phyloP scores from a whole-genome alignment of 1,284 basidiomycete genomes.

The Phellopilus nigrolimitatus region DNA sequence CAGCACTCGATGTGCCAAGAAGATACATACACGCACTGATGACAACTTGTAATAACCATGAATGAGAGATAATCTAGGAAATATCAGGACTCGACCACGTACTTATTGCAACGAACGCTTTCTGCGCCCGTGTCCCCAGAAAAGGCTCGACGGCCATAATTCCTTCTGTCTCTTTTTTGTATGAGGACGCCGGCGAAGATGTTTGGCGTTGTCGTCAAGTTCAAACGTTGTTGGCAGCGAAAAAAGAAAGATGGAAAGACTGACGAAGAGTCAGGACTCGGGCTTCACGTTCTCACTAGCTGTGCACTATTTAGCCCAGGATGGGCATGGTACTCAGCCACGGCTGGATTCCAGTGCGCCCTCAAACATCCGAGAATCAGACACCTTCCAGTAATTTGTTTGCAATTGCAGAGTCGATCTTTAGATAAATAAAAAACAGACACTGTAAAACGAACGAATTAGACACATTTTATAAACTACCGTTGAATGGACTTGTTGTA shows the following conservation, averaged over 20 bases:
- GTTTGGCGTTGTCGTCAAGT: not conserved
- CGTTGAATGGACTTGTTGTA: no score
- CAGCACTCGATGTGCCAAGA: not conserved
- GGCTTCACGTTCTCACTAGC: no score
- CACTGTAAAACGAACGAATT: no score
- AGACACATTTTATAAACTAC: no score
- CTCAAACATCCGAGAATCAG: no score
- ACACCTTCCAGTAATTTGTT: no score
- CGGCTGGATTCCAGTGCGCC: no score
- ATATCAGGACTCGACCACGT: conserved; percentile 24
- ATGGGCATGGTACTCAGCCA: no score
- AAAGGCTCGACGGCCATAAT: conserved; percentile 27
- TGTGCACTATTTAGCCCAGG: no score
- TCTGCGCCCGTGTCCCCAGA: conserved; percentile 26
- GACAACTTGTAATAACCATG: conserved; percentile 2
- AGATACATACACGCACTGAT: conserved; percentile 13
- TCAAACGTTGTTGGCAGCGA: not conserved
- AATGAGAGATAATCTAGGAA: conserved; percentile 30
- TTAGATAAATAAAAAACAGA: no score
- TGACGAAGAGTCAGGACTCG: not conserved
- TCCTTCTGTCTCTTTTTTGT: conserved; percentile 17
- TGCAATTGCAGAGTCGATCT: no score
- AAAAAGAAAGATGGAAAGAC: not conserved
- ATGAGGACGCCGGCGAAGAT: no score
- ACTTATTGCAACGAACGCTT: conserved; percentile 42